These are phyloP conservation scores for Anaeromyces robustus DNA, from an alignment of 192 early-diverging fungal species.

Conservation along the genomic window DNA sequence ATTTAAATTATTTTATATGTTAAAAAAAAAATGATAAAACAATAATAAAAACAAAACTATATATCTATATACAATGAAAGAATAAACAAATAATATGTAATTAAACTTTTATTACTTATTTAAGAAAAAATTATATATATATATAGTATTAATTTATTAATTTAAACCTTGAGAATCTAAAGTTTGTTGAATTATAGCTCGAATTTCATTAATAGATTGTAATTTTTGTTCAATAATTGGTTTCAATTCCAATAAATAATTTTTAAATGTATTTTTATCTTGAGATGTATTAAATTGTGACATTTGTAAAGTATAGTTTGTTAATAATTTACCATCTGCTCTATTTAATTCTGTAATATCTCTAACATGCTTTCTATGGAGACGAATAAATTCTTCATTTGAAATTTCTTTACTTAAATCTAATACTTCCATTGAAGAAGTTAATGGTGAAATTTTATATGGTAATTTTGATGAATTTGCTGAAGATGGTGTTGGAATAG, in stretches of 20 bases:
- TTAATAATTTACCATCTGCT: slow-evolving; percentile 26
- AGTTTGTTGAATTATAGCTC: not conserved
- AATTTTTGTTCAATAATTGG: not conserved
- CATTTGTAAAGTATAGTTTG: slow-evolving; percentile 16
- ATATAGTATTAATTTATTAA: too few species aligned
- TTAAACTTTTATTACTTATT: too few species aligned
- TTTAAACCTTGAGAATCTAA: not conserved
- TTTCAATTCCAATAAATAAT: not conserved
- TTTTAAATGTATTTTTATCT: not conserved
- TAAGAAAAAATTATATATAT: too few species aligned
- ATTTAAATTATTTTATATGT: too few species aligned
- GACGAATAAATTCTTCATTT: slow-evolving; percentile 24
- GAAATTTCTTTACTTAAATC: not conserved
- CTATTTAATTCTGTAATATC: slow-evolving; percentile 24
- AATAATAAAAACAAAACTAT: too few species aligned
- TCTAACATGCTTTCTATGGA: slow-evolving; percentile 27
- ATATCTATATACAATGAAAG: too few species aligned
- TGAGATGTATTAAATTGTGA: not conserved
- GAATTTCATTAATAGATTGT: not conserved
- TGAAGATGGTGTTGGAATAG: not conserved
- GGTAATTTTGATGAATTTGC: not conserved
- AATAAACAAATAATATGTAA: too few species aligned
- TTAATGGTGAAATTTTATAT: not conserved
- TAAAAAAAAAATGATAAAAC: too few species aligned
- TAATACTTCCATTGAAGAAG: slow-evolving; percentile 3